Evolutionary conservation across 225 moss, liverwort and hornwort genomes (phyloP).

Genomic region (Asterella californica): DNA sequence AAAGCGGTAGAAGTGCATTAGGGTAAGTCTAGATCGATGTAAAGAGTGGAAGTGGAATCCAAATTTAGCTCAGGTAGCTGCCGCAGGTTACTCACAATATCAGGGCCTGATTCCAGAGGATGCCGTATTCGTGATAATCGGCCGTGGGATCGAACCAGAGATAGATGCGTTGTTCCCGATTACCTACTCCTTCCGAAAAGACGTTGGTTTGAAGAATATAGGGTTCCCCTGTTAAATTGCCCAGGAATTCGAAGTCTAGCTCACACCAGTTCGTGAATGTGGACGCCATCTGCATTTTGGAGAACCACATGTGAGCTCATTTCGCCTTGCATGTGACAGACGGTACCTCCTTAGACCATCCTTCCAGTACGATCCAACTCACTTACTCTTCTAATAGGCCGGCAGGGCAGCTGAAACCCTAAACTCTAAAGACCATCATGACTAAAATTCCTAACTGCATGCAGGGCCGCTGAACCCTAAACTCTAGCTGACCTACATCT

Average conservation of each 20-base stretch:
- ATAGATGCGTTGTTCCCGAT: slow-evolving; percentile 44
- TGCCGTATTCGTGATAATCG: slow-evolving; percentile 52
- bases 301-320: background rate
- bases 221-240: slow-evolving; percentile 14
- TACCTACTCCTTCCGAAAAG: slow-evolving; percentile 16
- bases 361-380: no score
- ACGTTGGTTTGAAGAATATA: slow-evolving; percentile 24
- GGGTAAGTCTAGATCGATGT: background rate
- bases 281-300: background rate
- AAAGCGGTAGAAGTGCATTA: background rate
- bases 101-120: slow-evolving; percentile 59
- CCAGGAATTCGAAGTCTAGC: slow-evolving; percentile 14
- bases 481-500: no score
- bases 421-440: background rate
- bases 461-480: background rate
- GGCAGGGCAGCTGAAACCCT: background rate
- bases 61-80: no score
- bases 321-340: no score
- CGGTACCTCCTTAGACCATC: no score
- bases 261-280: slow-evolving; percentile 9
- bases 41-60: background rate
- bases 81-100: slow-evolving; percentile 40
- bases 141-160: slow-evolving; percentile 57
- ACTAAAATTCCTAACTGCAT: background rate
- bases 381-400: background rate